These are phyloP conservation scores for Rhodomyrtus psidioides DNA, from an alignment of 441 rosid genomes.

Conservation along the genomic window DNA sequence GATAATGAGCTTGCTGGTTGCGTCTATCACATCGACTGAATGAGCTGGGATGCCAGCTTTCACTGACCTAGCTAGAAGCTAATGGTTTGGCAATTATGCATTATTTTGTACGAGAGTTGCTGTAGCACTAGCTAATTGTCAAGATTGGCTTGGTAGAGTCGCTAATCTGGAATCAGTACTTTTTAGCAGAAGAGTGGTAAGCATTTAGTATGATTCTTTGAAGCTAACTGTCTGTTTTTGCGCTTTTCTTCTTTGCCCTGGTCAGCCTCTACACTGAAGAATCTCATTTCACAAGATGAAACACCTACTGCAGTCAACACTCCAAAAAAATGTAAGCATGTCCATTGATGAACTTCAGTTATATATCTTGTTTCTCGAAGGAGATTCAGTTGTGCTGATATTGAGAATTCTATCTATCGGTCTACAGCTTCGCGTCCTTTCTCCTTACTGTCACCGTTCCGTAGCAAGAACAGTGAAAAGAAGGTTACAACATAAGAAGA, in stretches of 20 bases:
- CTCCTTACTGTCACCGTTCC: slow-evolving; percentile 78
- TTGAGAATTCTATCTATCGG: not conserved
- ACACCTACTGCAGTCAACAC: slow-evolving; percentile 41
- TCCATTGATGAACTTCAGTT: not conserved
- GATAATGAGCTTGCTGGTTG: not conserved
- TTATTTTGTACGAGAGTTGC: not conserved
- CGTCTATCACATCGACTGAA: not conserved
- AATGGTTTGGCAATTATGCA: not conserved
- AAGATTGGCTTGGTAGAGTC: not conserved
- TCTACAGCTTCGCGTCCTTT: slow-evolving; percentile 78
- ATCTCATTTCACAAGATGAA: slow-evolving; percentile 82
- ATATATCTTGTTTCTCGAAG: not conserved
- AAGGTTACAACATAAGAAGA: slow-evolving; percentile 28
- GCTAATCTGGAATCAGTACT: not conserved
- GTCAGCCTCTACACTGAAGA: slow-evolving; percentile 76
- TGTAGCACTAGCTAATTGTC: not conserved
- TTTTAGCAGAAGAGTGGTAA: not conserved
- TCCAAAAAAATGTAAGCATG: slow-evolving; percentile 62
- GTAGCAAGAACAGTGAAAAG: slow-evolving; percentile 69
- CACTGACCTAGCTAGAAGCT: not conserved
- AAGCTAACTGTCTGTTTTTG: slow-evolving; percentile 15
- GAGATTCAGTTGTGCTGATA: not conserved
- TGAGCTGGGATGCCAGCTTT: not conserved
- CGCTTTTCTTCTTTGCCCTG: slow-evolving; percentile 8
- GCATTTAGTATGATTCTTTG: not conserved